These are phyloP conservation scores for Mucor irregularis DNA, from an alignment of 371 early-diverging fungal species.

Conservation along the genomic window DNA sequence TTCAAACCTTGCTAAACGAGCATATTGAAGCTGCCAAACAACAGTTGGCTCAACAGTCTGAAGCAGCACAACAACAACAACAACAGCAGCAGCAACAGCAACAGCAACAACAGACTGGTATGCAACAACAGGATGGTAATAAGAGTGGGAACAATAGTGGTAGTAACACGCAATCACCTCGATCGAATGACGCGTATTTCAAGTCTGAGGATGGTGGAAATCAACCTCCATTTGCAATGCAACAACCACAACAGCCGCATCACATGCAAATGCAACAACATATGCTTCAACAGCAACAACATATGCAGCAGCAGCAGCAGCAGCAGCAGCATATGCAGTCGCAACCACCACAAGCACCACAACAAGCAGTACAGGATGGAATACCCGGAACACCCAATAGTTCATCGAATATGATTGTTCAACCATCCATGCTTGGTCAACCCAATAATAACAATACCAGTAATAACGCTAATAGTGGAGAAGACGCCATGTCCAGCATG, in stretches of 20 bases:
- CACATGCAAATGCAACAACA: conserved; percentile 18
- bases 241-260: conserved; percentile 7
- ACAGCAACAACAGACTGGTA: background rate
- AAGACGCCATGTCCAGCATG: conserved; percentile 3
- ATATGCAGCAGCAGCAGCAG: conserved; percentile 17
- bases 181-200: background rate
- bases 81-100: conserved; percentile 12
- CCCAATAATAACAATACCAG: background rate
- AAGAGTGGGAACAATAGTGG: too few relatives aligned
- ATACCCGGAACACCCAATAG: conserved; percentile 3
- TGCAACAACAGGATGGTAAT: background rate
- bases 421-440: conserved; percentile 9
- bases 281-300: conserved; percentile 5
- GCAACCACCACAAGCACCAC: conserved; percentile 3
- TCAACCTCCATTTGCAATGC: background rate
- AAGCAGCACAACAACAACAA: background rate
- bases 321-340: conserved; percentile 8
- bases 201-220: background rate
- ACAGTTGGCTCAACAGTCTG: conserved; percentile 10
- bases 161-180: background rate
- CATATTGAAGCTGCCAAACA: conserved; percentile 28
- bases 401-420: conserved; percentile 6
- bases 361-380: conserved; percentile 10
- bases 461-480: background rate
- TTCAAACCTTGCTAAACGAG: conserved; percentile 31